Evolutionary conservation across 129 eudicot species (phyloP), one percentile per base, ranked within the genome.

Genomic region (Pseudognaphalium luteoalbum): DNA sequence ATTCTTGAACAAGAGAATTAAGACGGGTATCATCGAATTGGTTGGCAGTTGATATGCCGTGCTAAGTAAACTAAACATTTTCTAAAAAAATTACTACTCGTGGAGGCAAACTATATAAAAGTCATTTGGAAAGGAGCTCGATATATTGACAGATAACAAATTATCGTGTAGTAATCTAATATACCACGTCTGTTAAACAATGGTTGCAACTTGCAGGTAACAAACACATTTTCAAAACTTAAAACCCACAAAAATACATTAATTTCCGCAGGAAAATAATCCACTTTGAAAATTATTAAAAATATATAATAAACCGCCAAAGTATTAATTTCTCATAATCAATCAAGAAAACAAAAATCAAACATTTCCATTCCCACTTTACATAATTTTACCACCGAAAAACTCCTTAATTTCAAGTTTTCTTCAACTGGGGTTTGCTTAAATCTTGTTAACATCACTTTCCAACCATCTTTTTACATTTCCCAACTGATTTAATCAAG

Each of bases 341-440:
- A 47, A 28, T 71, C 47, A 57, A 19, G 30, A 61, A 33, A 62
- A 22, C 73, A 79, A 59, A 72, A 62, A 79, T 63, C 58, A 63
- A 71, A 71, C 78, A 63, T 71, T 50, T 67, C 9, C 30, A 71
- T 71, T 50, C 72, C 9, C 30, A 71, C 29, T 71, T 62, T 22
- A 63, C 66, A 50, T 47, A 62, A 62, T 71, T 70, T 29, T 77
- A 6, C 54, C 69, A 59, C 62, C 70, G 29, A 58, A 57, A 59
- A 62, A 50, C n/a, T 52, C 81, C 76, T 91, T 71, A 69, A 84
- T 78, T 83, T 87, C 78, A 91, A 87, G 89, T 78, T 83, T 82
- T 72, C 68, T 52, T 33, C 63, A 20, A 8, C 57, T 69, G 74
- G 83, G 54, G 52, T 2, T 56, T 66, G 59, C 61, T 52, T 71